Base-by-base conservation (phyloP, 148 eudicot species). In the Nyssa sinensis region DNA sequence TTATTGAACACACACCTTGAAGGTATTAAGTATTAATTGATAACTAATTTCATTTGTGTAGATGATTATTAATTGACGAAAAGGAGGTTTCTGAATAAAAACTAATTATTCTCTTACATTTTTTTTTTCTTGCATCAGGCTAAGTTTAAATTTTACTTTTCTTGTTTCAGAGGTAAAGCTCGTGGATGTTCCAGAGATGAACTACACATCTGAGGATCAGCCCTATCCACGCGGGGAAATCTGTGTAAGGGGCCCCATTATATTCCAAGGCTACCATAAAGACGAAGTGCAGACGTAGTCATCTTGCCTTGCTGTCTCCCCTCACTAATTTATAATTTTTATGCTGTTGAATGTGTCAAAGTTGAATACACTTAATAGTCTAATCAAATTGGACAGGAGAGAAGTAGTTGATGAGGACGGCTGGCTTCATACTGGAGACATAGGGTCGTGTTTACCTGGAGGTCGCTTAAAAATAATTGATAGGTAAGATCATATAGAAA, bases 371-470 rank as follows among this genome's bases (percentile, higher is more conserved):
- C 44, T 25, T 80, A 37, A 70, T 68, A 59, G 51, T 58, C 71
- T 66, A 11, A 61, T 60, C 5, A 79, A 66, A 67, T 51, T 70
- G 64, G 31, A 71, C 89, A 94, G 98, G 89, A 84, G 87, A 81
- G 98, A 94, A 90, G 91, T 86, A 37, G 66, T 92, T 78, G 98
- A 94, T 81, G 89, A 87, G 61, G 97, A 94, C 57, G 91, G 93
- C 73, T 94, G 98, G 98, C 91, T 94, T 84, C 97, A 94, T 72
- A 92, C 97, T n/a, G 98, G 98, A 72, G 98, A 94, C 82, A 90
- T 94, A 72, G 98, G 98, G 27, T 70, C 84, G 78, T 92, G 97
- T 97, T 80, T 84, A 61, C 84, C 97, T 74, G 92, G 95, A 75
- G 98, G 97, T 37, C 97, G 97, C 69, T 85, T 94, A 80, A 92